phyloP scores from a whole-genome alignment of 2,329 filamentous ascomycete genomes.

The Penicillium vulpinum region DNA sequence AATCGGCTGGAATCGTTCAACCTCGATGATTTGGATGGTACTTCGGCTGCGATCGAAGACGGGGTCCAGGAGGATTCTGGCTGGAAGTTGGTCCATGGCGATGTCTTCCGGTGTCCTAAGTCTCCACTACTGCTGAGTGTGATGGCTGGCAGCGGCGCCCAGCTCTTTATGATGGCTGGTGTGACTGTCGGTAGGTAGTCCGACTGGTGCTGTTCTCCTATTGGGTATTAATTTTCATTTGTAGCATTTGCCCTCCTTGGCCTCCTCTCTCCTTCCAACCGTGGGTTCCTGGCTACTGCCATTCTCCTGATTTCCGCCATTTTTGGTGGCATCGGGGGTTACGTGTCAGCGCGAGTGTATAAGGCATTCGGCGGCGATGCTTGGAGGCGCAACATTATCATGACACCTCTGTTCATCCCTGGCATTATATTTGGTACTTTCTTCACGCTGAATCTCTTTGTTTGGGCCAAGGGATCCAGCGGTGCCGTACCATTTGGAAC shows the following conservation, averaged over 20 bases:
- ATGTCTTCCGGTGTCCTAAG: conserved; percentile 88
- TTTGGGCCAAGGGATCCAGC: conserved; percentile 89
- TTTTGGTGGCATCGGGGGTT: conserved; percentile 89
- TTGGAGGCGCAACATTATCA: conserved; percentile 90
- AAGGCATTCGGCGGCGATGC: conserved; percentile 88
- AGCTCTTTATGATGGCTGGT: conserved; percentile 96
- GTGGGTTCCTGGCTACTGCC: conserved; percentile 88
- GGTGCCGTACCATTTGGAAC: conserved; percentile 95
- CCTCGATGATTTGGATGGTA: conserved; percentile 82
- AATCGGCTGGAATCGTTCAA: conserved; percentile 91
- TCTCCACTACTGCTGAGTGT: conserved; percentile 82
- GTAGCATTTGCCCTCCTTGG: conserved; percentile 81
- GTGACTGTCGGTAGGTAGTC: conserved; percentile 69
- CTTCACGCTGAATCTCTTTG: conserved; percentile 93
- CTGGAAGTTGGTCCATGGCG: conserved; percentile 97
- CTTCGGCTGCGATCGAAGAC: conserved; percentile 73
- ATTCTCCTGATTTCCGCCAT: conserved; percentile 92
- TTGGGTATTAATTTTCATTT: conserved; percentile 13
- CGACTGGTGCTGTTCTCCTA: neutral
- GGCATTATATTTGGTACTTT: conserved; percentile 82
- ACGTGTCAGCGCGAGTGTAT: conserved; percentile 86
- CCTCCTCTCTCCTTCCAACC: conserved; percentile 92
- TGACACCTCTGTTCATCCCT: conserved; percentile 84
- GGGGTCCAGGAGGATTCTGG: conserved; percentile 96
- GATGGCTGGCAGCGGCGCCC: conserved; percentile 87